A percentile compares a stretch with the other conserved stretches of the same genome.
These are phyloP conservation scores for Monilinia laxa DNA, from an alignment of 2,329 filamentous ascomycete species.

Conservation along the genomic window DNA sequence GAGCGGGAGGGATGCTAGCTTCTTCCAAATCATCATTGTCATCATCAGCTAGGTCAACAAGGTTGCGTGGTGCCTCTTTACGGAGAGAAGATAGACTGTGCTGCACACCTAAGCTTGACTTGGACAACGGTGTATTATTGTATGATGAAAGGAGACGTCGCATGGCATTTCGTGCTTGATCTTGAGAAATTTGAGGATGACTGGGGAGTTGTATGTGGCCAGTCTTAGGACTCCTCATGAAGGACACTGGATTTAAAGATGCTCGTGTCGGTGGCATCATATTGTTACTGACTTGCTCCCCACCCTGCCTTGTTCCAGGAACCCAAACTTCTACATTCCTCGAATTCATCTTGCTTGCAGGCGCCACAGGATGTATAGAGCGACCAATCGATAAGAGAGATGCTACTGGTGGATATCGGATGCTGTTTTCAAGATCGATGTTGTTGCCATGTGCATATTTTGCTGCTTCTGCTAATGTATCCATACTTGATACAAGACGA, in stretches of 20 bases:
- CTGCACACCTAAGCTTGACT: background rate
- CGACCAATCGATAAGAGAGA: background rate
- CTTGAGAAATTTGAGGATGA: background rate
- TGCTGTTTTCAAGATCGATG: background rate
- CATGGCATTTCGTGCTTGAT: background rate
- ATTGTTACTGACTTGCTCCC: background rate
- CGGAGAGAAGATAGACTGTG: too few relatives aligned
- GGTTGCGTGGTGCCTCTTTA: background rate
- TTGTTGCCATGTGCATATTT: background rate
- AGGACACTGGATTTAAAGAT: background rate
- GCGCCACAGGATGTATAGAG: background rate
- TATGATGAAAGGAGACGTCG: background rate
- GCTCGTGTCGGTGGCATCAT: background rate
- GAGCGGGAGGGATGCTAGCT: background rate
- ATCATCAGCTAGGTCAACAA: background rate
- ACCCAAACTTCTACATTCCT: background rate
- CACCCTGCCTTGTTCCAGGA: background rate
- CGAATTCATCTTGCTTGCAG: background rate
- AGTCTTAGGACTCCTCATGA: background rate
- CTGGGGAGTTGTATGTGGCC: background rate
- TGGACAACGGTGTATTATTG: background rate
- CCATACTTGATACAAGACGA: background rate
- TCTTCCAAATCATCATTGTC: background rate
- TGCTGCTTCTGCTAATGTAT: conserved; percentile 1
- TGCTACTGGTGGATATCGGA: background rate